Conservation (phyloP, 257 asterid species). For the Solanum etuberosum region DNA sequence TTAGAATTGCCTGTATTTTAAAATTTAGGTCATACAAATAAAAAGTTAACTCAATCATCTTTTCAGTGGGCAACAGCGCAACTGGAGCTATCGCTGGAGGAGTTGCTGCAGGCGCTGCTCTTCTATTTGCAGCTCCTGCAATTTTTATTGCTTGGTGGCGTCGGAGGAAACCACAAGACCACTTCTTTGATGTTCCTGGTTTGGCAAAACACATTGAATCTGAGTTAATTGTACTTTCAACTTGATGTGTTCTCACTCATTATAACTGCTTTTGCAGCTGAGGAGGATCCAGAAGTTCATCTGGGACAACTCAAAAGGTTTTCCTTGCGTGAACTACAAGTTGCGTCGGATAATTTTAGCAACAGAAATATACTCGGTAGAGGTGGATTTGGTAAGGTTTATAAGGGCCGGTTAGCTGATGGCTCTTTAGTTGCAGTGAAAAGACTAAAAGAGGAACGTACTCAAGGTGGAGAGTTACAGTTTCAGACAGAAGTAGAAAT, state of each 20-base stretch:
- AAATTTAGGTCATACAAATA: not conserved
- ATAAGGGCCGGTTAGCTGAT: constrained; percentile 28
- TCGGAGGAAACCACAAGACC: constrained; percentile 27
- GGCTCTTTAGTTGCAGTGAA: constrained; percentile 33
- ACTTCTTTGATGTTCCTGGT: constrained; percentile 95
- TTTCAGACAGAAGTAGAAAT: constrained; percentile 89
- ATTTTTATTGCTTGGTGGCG: constrained; percentile 22
- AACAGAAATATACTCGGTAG: constrained; percentile 27
- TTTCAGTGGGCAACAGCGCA: constrained; percentile 57
- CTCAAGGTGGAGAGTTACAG: constrained; percentile 34
- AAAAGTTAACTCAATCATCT: not conserved
- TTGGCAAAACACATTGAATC: not conserved
- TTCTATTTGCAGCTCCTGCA: constrained; percentile 76
- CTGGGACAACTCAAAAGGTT: constrained; percentile 33
- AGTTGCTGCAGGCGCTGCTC: constrained; percentile 87
- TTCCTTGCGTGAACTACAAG: constrained; percentile 29
- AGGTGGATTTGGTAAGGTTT: constrained; percentile 34
- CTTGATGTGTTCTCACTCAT: not conserved
- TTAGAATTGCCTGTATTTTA: not conserved
- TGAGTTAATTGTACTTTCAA: not conserved
- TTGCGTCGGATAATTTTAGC: constrained; percentile 30
- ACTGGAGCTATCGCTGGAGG: constrained; percentile 92
- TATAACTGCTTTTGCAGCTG: constrained; percentile 19
- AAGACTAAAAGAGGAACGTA: constrained; percentile 31
- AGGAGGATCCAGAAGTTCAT: constrained; percentile 38